These are phyloP conservation scores for Leccinum fibrillosum DNA, from an alignment of 768 basidiomycete species.

Conservation along the genomic window DNA sequence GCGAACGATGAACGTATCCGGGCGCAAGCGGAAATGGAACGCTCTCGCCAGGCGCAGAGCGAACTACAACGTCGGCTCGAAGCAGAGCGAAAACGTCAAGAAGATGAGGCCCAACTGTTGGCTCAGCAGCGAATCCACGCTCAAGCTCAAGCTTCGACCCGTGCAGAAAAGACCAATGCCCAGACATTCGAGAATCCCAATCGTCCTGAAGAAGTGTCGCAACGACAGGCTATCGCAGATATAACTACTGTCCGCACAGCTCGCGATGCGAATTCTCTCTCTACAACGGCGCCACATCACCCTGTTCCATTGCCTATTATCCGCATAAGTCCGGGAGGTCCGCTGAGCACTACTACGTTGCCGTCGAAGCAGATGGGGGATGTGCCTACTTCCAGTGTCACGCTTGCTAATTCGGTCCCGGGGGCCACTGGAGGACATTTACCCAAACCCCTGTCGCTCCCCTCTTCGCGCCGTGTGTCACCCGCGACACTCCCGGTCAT, in stretches of 20 bases:
- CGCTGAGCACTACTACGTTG: not conserved
- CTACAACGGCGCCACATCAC: not conserved
- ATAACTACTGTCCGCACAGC: conserved; percentile 27
- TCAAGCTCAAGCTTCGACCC: conserved; percentile 1
- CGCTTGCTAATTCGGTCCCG: conserved; percentile 6
- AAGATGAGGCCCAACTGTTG: conserved; percentile 6
- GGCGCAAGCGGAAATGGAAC: conserved; percentile 10
- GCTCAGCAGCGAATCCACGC: conserved; percentile 10
- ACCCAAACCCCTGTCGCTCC: conserved; percentile 1
- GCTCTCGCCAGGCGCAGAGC: conserved; percentile 1
- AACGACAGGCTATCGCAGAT: conserved; percentile 26
- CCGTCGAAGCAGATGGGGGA: conserved; percentile 4
- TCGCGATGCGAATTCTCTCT: not conserved
- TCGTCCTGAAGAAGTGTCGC: not conserved
- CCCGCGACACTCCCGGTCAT: conserved; percentile 5
- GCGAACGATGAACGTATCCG: conserved; percentile 18
- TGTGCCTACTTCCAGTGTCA: conserved; percentile 16
- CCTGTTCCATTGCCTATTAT: conserved; percentile 1
- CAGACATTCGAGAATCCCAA: conserved; percentile 1
- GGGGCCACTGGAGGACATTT: not conserved
- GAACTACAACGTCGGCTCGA: conserved; percentile 5
- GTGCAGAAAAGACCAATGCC: not conserved
- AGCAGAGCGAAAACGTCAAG: conserved; percentile 10
- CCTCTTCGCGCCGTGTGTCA: not conserved
- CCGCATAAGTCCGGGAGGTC: not conserved